phyloP scores from a whole-genome alignment of 2,329 filamentous ascomycete species.

The Aspergillus hortae region DNA sequence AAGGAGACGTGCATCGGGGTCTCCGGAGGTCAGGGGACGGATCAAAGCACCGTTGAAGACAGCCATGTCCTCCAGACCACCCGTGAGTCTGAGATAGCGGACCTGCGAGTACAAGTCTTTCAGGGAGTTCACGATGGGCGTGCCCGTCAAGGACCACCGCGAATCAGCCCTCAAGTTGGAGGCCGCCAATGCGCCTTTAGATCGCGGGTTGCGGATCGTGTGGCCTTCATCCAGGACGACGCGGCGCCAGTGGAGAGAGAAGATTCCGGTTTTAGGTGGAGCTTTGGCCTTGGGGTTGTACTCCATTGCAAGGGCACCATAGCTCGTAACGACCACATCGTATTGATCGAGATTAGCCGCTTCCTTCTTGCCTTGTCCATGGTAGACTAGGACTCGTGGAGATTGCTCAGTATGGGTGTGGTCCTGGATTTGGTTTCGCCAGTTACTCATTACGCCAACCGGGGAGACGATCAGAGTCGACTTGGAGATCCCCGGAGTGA shows the following conservation, averaged over 20 bases:
- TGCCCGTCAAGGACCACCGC: slow-evolving; percentile 76
- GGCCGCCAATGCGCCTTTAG: slow-evolving; percentile 68
- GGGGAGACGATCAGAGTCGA: slow-evolving; percentile 78
- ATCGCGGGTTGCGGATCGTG: slow-evolving; percentile 71
- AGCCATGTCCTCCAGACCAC: slow-evolving; percentile 68
- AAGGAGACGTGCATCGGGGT: slow-evolving; percentile 57
- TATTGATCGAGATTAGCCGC: slow-evolving; percentile 61
- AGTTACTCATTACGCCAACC: slow-evolving; percentile 85
- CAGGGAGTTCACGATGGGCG: slow-evolving; percentile 78
- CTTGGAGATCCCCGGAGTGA: slow-evolving; percentile 47
- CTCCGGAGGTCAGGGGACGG: slow-evolving; percentile 60
- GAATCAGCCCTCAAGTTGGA: slow-evolving; percentile 65
- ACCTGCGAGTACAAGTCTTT: slow-evolving; percentile 78
- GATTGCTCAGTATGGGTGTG: slow-evolving; percentile 64
- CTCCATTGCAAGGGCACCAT: slow-evolving; percentile 70
- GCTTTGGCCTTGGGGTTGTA: slow-evolving; percentile 50
- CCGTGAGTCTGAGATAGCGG: slow-evolving; percentile 71
- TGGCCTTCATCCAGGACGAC: slow-evolving; percentile 83
- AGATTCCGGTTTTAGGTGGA: slow-evolving; percentile 50
- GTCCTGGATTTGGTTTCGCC: slow-evolving; percentile 72
- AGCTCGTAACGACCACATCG: slow-evolving; percentile 80
- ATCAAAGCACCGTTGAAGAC: slow-evolving; percentile 72
- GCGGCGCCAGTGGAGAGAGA: slow-evolving; percentile 69
- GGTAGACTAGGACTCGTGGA: slow-evolving; percentile 69
- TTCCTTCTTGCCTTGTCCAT: slow-evolving; percentile 60